These are phyloP conservation scores for Fusarium sp. DNA, from an alignment of 2,329 filamentous ascomycete genomes.

Conservation along the genomic window DNA sequence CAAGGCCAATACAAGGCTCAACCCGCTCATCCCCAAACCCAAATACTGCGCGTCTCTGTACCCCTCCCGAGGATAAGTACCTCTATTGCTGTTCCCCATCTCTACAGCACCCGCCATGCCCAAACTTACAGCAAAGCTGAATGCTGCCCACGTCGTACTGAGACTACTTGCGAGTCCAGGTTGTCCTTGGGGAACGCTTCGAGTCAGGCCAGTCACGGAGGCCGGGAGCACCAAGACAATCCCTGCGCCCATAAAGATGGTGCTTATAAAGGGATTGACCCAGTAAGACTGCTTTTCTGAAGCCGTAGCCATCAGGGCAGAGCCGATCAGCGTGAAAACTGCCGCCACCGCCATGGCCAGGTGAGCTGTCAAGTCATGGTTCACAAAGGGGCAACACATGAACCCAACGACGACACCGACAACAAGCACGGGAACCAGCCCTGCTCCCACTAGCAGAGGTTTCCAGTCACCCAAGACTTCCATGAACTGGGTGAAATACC, in stretches of 20 bases:
- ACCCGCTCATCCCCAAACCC: conserved; percentile 35
- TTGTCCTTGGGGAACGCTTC: conserved; percentile 39
- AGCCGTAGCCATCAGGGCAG: conserved; percentile 39
- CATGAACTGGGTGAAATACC: conserved; percentile 42
- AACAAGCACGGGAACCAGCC: conserved; percentile 38
- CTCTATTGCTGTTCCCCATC: conserved; percentile 16
- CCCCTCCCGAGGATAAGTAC: conserved; percentile 22
- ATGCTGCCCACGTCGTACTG: conserved; percentile 29
- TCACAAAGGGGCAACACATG: conserved; percentile 28
- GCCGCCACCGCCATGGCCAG: conserved; percentile 33
- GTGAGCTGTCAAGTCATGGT: conserved; percentile 32
- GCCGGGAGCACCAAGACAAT: conserved; percentile 40
- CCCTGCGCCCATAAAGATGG: conserved; percentile 41
- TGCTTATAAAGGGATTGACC: conserved; percentile 41
- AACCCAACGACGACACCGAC: conserved; percentile 32
- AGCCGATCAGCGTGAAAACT: conserved; percentile 33
- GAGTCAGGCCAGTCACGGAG: conserved; percentile 32
- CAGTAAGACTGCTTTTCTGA: conserved; percentile 41
- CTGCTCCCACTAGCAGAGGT: conserved; percentile 34
- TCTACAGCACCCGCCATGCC: conserved; percentile 44
- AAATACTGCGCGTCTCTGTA: conserved; percentile 43
- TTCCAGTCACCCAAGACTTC: conserved; percentile 40
- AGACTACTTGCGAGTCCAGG: conserved; percentile 39
- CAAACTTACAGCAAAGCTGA: conserved; percentile 38
- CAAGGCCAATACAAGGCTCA: conserved; percentile 37